Conservation (phyloP, 2,329 filamentous ascomycete genomes). For the Botryotinia calthae region DNA sequence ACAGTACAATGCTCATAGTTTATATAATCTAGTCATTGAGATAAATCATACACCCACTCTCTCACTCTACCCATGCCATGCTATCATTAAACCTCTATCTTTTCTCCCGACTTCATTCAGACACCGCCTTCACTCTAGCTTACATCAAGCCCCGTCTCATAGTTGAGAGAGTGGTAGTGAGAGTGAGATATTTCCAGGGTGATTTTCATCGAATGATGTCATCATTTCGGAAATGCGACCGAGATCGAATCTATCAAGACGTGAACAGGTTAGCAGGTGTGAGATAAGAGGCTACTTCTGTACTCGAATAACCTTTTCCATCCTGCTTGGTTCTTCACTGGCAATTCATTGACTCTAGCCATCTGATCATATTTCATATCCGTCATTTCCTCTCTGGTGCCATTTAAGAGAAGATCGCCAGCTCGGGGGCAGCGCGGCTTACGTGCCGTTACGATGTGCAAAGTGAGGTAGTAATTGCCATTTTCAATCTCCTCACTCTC, state of each 20-base stretch:
- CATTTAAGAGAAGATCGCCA: conserved; percentile 34
- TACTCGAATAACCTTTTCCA: conserved; percentile 18
- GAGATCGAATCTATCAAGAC: conserved; percentile 15
- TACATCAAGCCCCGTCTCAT: background rate
- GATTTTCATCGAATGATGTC: conserved; percentile 10
- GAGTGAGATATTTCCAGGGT: conserved; percentile 8
- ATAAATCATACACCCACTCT: background rate
- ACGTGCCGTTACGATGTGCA: conserved; percentile 37
- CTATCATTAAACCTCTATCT: background rate
- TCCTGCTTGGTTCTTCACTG: conserved; percentile 1
- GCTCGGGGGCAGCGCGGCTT: conserved; percentile 32
- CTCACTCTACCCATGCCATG: background rate
- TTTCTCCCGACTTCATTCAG: background rate
- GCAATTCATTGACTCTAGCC: conserved; percentile 24
- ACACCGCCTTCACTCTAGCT: background rate
- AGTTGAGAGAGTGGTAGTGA: background rate
- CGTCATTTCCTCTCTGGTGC: conserved; percentile 35
- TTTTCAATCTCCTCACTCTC: conserved; percentile 24
- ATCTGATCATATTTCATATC: conserved; percentile 34
- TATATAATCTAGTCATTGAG: background rate
- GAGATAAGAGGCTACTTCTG: background rate
- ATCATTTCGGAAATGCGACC: conserved; percentile 12
- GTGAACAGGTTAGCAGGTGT: background rate
- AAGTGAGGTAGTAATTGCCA: conserved; percentile 32
- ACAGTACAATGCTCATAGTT: background rate